A percentile compares a stretch with the other conserved stretches of the same genome.
Evolutionary conservation across 2,329 filamentous ascomycete genomes (phyloP).

Genomic region (Aspergillus tanneri): DNA sequence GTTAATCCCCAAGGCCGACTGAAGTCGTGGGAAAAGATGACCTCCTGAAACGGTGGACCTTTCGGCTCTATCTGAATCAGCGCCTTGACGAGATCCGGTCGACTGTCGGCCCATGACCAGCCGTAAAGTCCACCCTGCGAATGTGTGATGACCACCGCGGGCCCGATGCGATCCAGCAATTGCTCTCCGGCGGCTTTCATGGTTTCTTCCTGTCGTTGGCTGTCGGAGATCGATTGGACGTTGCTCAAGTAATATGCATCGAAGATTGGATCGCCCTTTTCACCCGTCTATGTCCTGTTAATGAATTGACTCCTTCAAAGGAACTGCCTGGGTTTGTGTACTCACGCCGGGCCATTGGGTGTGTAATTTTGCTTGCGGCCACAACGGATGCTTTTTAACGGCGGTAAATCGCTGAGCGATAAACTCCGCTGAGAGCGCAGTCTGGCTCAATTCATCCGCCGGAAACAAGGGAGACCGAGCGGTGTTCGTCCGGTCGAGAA

Average conservation of each 20-base stretch:
- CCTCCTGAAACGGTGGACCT: conserved; percentile 45
- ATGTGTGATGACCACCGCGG: conserved; percentile 44
- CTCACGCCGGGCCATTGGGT: conserved; percentile 41
- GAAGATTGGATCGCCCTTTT: conserved; percentile 29
- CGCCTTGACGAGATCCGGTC: conserved; percentile 49
- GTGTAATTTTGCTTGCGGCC: conserved; percentile 39
- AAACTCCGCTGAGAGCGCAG: conserved; percentile 21
- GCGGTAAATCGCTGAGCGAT: conserved; percentile 34
- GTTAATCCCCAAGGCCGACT: conserved; percentile 22
- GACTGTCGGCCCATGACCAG: conserved; percentile 49
- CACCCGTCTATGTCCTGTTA: conserved; percentile 22
- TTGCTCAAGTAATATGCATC: conserved; percentile 26
- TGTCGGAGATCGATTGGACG: conserved; percentile 18
- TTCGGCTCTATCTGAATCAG: conserved; percentile 55
- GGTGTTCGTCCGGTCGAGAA: conserved; percentile 42
- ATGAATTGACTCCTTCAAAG: too few relatives aligned
- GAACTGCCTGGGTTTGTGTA: neutral
- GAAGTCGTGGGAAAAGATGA: conserved; percentile 13
- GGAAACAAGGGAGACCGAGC: conserved; percentile 32
- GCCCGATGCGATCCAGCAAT: conserved; percentile 27
- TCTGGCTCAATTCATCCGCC: conserved; percentile 19
- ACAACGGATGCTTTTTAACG: conserved; percentile 27
- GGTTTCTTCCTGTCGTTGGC: conserved; percentile 15
- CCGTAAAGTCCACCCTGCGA: conserved; percentile 49
- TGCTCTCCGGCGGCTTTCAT: conserved; percentile 16